These are phyloP conservation scores for Lactarius tabidus DNA, from an alignment of 768 basidiomycete species.

Conservation along the genomic window DNA sequence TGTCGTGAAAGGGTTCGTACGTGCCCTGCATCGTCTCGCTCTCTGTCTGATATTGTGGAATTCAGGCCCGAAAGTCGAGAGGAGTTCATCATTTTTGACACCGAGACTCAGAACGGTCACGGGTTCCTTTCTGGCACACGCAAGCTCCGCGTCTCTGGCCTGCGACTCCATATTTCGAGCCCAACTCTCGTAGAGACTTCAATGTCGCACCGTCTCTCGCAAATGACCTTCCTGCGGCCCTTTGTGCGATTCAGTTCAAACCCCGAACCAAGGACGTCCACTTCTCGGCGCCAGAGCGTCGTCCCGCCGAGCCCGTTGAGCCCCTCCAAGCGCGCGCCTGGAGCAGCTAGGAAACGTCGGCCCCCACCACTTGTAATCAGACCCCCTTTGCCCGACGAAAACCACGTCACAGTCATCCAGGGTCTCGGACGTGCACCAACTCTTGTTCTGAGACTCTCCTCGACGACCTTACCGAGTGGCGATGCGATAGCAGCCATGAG, in stretches of 20 bases:
- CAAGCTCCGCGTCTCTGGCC: constrained; percentile 7
- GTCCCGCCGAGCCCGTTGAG: background rate
- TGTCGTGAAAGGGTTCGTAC: constrained; percentile 61
- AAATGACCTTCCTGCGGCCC: constrained; percentile 3
- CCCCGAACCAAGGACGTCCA: background rate
- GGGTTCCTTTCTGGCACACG: constrained; percentile 17
- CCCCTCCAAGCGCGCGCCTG: background rate
- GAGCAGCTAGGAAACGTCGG: background rate
- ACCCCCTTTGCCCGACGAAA: background rate
- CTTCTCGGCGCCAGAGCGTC: background rate
- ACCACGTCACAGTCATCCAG: constrained; percentile 12
- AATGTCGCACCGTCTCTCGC: constrained; percentile 18
- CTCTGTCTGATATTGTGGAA: background rate
- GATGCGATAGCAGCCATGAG: constrained; percentile 7
- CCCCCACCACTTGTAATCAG: background rate
- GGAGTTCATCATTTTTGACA: constrained; percentile 21
- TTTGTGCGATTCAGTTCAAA: background rate
- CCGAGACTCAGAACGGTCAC: constrained; percentile 8
- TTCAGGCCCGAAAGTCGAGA: constrained; percentile 21
- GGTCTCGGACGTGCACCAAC: constrained; percentile 17
- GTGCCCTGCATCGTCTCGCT: background rate
- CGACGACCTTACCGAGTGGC: background rate
- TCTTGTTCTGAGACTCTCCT: constrained; percentile 20
- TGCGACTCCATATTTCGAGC: constrained; percentile 14
- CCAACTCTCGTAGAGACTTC: constrained; percentile 17